A percentile compares a stretch with the other conserved stretches of the same genome.
These are phyloP conservation scores for Gymnopilus dilepis DNA, from an alignment of 768 basidiomycete species.

Conservation along the genomic window DNA sequence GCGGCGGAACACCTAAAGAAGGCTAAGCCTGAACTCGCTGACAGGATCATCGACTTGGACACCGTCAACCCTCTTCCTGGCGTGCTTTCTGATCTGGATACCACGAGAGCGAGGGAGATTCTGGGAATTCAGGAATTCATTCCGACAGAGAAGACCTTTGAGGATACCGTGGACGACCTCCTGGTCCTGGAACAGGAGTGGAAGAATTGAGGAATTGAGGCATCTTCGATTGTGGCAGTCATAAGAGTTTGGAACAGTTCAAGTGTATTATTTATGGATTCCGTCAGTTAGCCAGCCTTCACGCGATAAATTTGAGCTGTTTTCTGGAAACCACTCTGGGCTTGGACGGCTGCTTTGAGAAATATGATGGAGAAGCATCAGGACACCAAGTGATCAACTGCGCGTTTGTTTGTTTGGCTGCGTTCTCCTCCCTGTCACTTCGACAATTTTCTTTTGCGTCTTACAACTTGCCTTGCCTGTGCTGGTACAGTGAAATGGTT, in stretches of 20 bases:
- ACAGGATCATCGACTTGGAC: slow-evolving; percentile 22
- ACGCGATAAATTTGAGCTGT: neutral
- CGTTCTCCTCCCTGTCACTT: neutral
- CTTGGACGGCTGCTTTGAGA: neutral
- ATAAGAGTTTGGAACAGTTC: neutral
- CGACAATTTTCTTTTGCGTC: neutral
- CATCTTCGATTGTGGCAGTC: neutral
- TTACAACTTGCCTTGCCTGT: neutral
- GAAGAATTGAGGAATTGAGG: slow-evolving; percentile 15
- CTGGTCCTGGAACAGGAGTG: slow-evolving; percentile 32
- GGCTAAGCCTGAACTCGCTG: slow-evolving; percentile 14
- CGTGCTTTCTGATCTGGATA: slow-evolving; percentile 31
- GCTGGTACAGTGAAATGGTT: neutral
- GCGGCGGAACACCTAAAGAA: slow-evolving; percentile 32
- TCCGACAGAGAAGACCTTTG: slow-evolving; percentile 30
- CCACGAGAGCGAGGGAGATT: slow-evolving; percentile 30
- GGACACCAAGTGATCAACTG: neutral
- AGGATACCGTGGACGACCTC: slow-evolving; percentile 33
- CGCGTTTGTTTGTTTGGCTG: neutral
- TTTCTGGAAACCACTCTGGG: neutral
- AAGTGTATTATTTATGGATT: neutral
- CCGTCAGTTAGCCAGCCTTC: neutral
- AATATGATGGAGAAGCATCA: neutral
- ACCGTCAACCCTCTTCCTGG: slow-evolving; percentile 28
- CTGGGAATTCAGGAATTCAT: slow-evolving; percentile 33